Evolutionary conservation across 768 basidiomycete genomes (phyloP).

Genomic region (Mycena kentingensis): DNA sequence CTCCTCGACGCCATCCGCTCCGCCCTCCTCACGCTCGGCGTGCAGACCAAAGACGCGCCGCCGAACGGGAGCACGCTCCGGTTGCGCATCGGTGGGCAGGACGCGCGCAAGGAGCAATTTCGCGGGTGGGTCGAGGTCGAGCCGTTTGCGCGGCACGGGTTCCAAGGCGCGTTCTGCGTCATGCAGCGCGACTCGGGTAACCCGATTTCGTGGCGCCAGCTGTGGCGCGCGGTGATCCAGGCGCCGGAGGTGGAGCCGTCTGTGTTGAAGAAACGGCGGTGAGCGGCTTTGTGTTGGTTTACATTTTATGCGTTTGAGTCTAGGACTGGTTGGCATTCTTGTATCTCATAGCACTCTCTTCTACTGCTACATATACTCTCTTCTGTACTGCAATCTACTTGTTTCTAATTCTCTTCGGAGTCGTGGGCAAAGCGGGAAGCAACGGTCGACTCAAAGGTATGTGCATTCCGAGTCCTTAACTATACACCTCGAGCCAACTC

Average conservation of each 20-base stretch:
- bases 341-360: no score
- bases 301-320: no score
- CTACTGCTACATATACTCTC: no score
- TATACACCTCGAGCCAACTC: no score
- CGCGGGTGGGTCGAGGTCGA: slow-evolving; percentile 81
- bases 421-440: no score
- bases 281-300: no score
- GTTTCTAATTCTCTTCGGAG: no score
- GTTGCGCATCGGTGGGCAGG: slow-evolving; percentile 69
- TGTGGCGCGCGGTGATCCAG: slow-evolving; percentile 68
- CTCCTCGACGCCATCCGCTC: slow-evolving; percentile 58
- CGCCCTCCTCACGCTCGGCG: slow-evolving; percentile 48
- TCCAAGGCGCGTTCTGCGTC: slow-evolving; percentile 63
- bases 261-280: slow-evolving; percentile 48
- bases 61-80: slow-evolving; percentile 27
- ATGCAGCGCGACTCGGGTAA: slow-evolving; percentile 78
- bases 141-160: slow-evolving; percentile 49
- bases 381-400: no score
- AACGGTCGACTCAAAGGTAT: no score
- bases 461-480: no score
- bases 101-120: slow-evolving; percentile 61
- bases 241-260: slow-evolving; percentile 57
- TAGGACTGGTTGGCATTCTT: no score
- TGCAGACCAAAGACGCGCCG: slow-evolving; percentile 50
- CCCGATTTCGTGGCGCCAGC: slow-evolving; percentile 74